Percentiles rank a stretch among this genome's conserved stretches.
Evolutionary conservation across 129 eudicot genomes (phyloP).

Genomic region (Helichrysum umbraculigerum): DNA sequence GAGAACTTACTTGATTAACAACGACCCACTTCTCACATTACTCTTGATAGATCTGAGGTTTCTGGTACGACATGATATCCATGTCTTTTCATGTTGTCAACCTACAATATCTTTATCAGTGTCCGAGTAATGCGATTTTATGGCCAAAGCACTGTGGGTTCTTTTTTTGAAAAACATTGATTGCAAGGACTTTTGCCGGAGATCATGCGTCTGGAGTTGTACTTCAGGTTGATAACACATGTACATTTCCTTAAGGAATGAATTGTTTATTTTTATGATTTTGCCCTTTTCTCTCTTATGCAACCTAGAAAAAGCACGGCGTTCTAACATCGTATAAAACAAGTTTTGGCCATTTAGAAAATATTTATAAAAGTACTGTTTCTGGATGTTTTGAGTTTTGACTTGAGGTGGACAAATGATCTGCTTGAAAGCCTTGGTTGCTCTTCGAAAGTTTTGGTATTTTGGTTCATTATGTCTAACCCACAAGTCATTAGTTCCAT

Average conservation of each 20-base stretch:
- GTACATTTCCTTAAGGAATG: constrained; percentile 27
- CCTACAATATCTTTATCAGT: constrained; percentile 4
- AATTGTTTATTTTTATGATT: not conserved
- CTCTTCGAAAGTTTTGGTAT: not conserved
- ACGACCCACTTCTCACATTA: not conserved
- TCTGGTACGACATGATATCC: constrained; percentile 11
- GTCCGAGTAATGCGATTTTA: not conserved
- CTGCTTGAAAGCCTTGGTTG: not conserved
- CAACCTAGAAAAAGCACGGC: not conserved
- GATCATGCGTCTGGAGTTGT: not conserved
- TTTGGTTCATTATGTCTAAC: not conserved
- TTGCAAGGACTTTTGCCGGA: not conserved
- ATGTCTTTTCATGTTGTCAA: constrained; percentile 6
- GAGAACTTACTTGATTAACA: constrained; percentile 1
- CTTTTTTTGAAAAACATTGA: not conserved
- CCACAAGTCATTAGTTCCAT: not conserved
- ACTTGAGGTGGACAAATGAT: not conserved
- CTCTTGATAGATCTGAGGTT: not conserved
- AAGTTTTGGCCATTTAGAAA: not conserved
- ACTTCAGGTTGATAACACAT: constrained; percentile 9
- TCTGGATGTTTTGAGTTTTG: not conserved
- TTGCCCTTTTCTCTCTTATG: not conserved
- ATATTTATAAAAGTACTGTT: not conserved
- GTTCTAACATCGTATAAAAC: not conserved
- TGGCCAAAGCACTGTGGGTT: not conserved